phyloP scores from a whole-genome alignment of 1,139 yeast genomes.

The Geotrichum bryndzae region DNA sequence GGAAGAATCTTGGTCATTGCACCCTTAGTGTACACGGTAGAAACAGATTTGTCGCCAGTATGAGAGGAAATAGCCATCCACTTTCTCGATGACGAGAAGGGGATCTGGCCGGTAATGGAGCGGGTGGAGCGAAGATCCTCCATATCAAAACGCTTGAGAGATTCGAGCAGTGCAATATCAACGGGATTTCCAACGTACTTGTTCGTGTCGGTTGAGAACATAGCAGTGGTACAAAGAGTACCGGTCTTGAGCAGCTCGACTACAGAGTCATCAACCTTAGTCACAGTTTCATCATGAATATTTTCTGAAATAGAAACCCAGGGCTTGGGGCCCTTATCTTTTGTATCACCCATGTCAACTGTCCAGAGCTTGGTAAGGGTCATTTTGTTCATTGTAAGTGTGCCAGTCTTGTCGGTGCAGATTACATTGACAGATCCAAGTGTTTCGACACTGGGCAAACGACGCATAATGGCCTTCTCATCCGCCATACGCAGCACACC shows the following conservation, averaged over 20 bases:
- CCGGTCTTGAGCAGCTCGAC: slow-evolving; percentile 54
- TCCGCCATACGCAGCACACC: slow-evolving; percentile 95
- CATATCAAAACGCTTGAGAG: slow-evolving; percentile 61
- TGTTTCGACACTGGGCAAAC: slow-evolving; percentile 93
- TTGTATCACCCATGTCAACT: slow-evolving; percentile 55
- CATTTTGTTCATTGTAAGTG: slow-evolving; percentile 92
- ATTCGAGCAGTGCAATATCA: slow-evolving; percentile 82
- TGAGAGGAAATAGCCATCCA: slow-evolving; percentile 80
- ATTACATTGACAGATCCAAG: slow-evolving; percentile 92
- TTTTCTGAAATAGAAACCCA: slow-evolving; percentile 22
- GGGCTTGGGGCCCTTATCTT: slow-evolving; percentile 17
- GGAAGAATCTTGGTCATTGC: slow-evolving; percentile 74
- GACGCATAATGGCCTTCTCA: slow-evolving; percentile 83
- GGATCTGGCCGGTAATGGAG: slow-evolving; percentile 62
- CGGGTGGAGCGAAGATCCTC: slow-evolving; percentile 60
- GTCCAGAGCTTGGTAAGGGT: slow-evolving; percentile 86
- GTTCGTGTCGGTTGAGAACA: slow-evolving; percentile 55
- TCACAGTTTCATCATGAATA: slow-evolving; percentile 17
- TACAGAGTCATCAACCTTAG: slow-evolving; percentile 22
- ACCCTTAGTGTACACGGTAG: slow-evolving; percentile 75
- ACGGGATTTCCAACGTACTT: slow-evolving; percentile 87
- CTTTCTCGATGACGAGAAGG: slow-evolving; percentile 79
- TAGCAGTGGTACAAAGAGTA: slow-evolving; percentile 73
- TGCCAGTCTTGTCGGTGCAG: slow-evolving; percentile 94
- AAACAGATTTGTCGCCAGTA: slow-evolving; percentile 49